These are phyloP conservation scores for Hanseniaspora mollemarum DNA, from an alignment of 805 yeast species.

Conservation along the genomic window DNA sequence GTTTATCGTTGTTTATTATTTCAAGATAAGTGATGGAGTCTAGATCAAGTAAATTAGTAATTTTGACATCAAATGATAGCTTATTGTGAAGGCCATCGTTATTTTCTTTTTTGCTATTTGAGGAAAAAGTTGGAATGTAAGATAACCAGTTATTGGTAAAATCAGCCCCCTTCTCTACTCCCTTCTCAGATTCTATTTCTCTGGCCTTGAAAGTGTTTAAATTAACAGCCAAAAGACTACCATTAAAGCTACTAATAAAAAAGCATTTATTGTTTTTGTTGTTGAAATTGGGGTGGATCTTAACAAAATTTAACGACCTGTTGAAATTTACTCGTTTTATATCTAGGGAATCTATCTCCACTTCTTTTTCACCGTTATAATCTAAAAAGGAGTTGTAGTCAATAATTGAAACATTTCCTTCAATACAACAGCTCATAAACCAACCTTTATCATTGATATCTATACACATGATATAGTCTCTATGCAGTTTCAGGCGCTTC, in stretches of 20 bases:
- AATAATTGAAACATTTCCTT: constrained; percentile 1
- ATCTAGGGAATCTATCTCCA: not conserved
- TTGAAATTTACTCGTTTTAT: constrained; percentile 10
- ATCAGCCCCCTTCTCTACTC: not conserved
- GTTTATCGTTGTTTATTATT: not conserved
- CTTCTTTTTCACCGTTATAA: not conserved
- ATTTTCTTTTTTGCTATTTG: not conserved
- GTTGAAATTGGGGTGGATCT: constrained; percentile 4
- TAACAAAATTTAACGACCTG: constrained; percentile 12
- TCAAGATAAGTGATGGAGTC: constrained; percentile 10
- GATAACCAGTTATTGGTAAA: constrained; percentile 4
- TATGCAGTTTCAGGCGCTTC: not conserved
- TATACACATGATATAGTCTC: constrained; percentile 3
- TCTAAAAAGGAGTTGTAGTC: not conserved
- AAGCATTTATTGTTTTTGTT: constrained; percentile 9
- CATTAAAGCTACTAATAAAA: constrained; percentile 13
- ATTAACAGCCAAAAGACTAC: constrained; percentile 5
- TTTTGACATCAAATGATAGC: constrained; percentile 9
- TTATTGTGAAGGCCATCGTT: not conserved
- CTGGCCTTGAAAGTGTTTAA: not conserved
- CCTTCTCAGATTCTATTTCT: not conserved
- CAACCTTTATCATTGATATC: not conserved
- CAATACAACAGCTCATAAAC: constrained; percentile 2
- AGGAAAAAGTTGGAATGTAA: constrained; percentile 5
- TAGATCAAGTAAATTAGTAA: not conserved